Conservation (phyloP, 306 rosid genomes). For the Vigna reflexopilosa region DNA sequence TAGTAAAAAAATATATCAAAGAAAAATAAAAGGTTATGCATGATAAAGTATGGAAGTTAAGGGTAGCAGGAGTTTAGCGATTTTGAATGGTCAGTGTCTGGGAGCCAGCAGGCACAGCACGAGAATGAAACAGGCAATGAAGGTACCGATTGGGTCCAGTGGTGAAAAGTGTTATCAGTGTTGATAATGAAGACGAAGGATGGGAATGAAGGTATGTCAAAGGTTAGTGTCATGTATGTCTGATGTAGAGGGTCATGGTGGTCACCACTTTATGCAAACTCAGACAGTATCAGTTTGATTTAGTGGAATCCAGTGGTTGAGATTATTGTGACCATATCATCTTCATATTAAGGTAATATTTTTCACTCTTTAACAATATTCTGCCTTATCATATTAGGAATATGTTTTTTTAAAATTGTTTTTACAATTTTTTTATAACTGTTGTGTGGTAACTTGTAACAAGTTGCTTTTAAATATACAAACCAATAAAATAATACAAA, state of each 20-base stretch:
- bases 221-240: slow-evolving; percentile 29
- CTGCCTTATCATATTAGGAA: not conserved
- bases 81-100: not conserved
- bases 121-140: not conserved
- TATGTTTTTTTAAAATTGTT: no score
- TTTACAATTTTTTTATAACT: no score
- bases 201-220: not conserved
- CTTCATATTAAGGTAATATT: slow-evolving; percentile 1
- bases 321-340: slow-evolving; percentile 25
- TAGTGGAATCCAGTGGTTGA: slow-evolving; percentile 1
- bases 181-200: not conserved
- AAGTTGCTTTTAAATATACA: no score
- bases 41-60: not conserved
- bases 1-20: no score
- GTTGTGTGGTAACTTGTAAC: no score
- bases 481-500: no score
- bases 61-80: not conserved
- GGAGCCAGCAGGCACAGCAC: not conserved
- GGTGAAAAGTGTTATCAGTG: not conserved
- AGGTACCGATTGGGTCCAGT: not conserved
- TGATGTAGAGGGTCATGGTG: slow-evolving; percentile 10
- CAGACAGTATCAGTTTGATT: slow-evolving; percentile 27
- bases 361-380: slow-evolving; percentile 16
- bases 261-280: slow-evolving; percentile 20
- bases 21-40: not conserved